Evolutionary conservation across 345 rosid genomes (phyloP).

Genomic region (Acer negundo): DNA sequence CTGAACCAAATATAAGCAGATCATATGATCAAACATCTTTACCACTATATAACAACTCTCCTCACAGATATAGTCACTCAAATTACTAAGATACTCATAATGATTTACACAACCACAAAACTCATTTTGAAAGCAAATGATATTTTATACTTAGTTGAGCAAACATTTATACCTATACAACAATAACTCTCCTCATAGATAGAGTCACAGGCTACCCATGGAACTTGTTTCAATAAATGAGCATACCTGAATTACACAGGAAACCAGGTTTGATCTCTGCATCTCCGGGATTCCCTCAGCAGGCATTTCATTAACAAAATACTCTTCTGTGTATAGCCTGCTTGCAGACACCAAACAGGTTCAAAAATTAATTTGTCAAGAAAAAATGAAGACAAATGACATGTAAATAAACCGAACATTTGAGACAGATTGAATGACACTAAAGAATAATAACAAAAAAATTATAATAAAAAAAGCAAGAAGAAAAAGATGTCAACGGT

Average conservation of each 20-base stretch:
- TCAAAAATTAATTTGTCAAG: slow-evolving; percentile 8
- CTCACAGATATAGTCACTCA: neutral
- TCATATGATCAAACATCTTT: no score
- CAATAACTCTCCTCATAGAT: neutral
- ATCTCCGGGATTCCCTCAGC: slow-evolving; percentile 92
- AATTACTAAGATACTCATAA: neutral
- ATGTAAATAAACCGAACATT: neutral
- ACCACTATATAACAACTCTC: neutral
- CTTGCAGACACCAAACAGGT: slow-evolving; percentile 21
- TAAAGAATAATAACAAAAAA: neutral
- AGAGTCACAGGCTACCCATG: neutral
- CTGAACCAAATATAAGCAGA: neutral
- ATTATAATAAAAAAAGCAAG: no score
- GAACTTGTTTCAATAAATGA: slow-evolving; percentile 21
- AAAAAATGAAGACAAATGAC: neutral
- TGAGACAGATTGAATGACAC: neutral
- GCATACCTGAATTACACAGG: slow-evolving; percentile 84
- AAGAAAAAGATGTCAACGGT: neutral
- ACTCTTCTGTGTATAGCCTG: slow-evolving; percentile 89
- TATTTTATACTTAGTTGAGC: neutral
- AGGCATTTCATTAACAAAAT: slow-evolving; percentile 80
- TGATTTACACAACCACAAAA: neutral
- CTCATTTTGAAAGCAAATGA: neutral
- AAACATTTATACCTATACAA: neutral
- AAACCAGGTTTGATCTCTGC: slow-evolving; percentile 89